These are phyloP conservation scores for Herpetomonas samuelpessoai DNA, from an alignment of 208 protist genomes.

Conservation along the genomic window DNA sequence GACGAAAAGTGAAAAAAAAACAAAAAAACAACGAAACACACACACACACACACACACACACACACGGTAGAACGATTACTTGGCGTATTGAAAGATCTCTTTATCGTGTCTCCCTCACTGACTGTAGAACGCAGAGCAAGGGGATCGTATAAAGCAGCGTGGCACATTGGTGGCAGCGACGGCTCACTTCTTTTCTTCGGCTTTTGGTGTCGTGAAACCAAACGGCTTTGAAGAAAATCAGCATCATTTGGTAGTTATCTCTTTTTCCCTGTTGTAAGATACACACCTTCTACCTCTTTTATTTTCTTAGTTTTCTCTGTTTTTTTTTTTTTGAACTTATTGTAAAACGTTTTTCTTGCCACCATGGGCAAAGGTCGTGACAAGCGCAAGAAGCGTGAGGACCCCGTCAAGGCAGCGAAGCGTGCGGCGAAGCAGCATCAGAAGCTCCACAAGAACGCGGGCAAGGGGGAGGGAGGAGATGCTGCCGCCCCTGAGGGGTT, in stretches of 20 bases:
- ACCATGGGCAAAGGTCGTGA: slow-evolving; percentile 91
- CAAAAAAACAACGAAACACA: too few species aligned
- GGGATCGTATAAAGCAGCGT: too few species aligned
- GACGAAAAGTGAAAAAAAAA: too few species aligned
- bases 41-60: too few species aligned
- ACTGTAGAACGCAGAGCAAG: too few species aligned
- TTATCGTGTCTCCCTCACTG: too few species aligned
- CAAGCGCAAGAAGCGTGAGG: slow-evolving; percentile 89
- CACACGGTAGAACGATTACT: too few species aligned
- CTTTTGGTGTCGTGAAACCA: too few species aligned
- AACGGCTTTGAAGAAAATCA: too few species aligned
- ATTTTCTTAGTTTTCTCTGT: slow-evolving; percentile 8
- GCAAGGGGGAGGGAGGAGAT: slow-evolving; percentile 10
- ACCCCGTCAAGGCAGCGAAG: slow-evolving; percentile 73
- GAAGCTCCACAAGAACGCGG: slow-evolving; percentile 53
- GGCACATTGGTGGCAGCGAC: too few species aligned
- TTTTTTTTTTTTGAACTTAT: slow-evolving; percentile 1
- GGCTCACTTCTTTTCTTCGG: too few species aligned
- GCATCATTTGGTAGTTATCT: not conserved
- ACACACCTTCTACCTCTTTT: not conserved
- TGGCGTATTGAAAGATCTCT: too few species aligned
- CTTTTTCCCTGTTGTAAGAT: not conserved
- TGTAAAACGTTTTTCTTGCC: not conserved
- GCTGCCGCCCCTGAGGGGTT: slow-evolving; percentile 31
- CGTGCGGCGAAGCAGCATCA: slow-evolving; percentile 56